phyloP scores from a whole-genome alignment of 805 yeast genomes.

The Cyberlindnera xylosilytica region DNA sequence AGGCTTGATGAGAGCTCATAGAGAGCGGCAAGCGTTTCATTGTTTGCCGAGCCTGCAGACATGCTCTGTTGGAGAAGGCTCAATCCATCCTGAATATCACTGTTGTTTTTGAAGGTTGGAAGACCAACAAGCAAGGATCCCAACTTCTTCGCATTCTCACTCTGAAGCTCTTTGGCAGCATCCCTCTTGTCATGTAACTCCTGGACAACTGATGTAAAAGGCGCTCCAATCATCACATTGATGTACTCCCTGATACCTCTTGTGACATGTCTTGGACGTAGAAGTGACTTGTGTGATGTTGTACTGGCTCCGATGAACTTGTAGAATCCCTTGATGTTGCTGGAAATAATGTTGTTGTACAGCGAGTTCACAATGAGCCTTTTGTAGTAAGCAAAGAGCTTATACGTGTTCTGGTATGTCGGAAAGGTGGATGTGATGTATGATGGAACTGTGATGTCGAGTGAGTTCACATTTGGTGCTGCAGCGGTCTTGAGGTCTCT shows the following conservation, averaged over 20 bases:
- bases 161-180: slow-evolving; percentile 23
- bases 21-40: slow-evolving; percentile 1
- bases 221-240: slow-evolving; percentile 33
- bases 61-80: not conserved
- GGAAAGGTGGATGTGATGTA: slow-evolving; percentile 10
- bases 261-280: slow-evolving; percentile 7
- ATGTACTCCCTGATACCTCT: slow-evolving; percentile 18
- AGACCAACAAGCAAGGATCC: slow-evolving; percentile 35
- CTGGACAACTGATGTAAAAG: slow-evolving; percentile 32
- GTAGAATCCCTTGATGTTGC: slow-evolving; percentile 21
- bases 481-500: slow-evolving; percentile 26
- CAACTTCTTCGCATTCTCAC: slow-evolving; percentile 31
- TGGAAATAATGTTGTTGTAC: slow-evolving; percentile 17
- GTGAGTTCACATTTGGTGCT: slow-evolving; percentile 10
- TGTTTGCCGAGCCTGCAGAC: not conserved
- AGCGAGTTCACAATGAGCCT: slow-evolving; percentile 15
- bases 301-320: slow-evolving; percentile 25
- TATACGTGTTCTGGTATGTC: slow-evolving; percentile 9
- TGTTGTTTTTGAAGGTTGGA: slow-evolving; percentile 27
- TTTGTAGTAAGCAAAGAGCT: slow-evolving; percentile 13
- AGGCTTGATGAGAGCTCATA: slow-evolving; percentile 1
- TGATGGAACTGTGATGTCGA: slow-evolving; percentile 10
- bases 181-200: slow-evolving; percentile 28
- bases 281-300: slow-evolving; percentile 21
- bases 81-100: not conserved